Conservation (phyloP, 139 green algal genomes). For the Chlamydomonas applanata region DNA sequence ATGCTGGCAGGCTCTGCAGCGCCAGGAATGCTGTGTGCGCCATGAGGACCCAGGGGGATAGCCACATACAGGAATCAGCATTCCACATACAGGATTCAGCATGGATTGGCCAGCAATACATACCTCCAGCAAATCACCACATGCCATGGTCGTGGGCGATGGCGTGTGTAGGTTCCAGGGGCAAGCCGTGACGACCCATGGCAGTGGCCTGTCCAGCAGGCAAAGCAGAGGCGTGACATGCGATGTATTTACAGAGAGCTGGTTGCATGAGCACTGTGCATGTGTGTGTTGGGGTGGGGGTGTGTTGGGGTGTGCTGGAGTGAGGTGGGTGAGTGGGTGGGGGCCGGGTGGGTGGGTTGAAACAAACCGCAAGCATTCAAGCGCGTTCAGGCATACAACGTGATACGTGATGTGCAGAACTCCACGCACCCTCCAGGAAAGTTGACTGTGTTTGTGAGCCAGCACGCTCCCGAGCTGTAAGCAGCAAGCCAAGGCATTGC, state of each 20-base stretch:
- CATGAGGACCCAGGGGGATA: too few species aligned
- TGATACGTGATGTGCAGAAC: too few species aligned
- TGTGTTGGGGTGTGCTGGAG: neutral
- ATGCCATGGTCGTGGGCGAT: conserved; percentile 7
- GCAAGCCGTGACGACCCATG: neutral
- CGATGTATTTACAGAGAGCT: neutral
- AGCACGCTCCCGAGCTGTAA: neutral
- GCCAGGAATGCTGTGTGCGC: too few species aligned
- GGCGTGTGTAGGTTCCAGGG: conserved; percentile 7
- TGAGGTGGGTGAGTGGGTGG: neutral
- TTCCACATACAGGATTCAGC: too few species aligned
- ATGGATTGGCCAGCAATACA: too few species aligned
- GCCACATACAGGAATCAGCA: too few species aligned
- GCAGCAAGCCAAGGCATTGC: neutral
- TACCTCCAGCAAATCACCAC: conserved; percentile 2
- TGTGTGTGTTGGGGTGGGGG: neutral
- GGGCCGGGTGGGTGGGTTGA: neutral
- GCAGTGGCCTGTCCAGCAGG: neutral
- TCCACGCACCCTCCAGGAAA: too few species aligned
- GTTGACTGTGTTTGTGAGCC: too few species aligned
- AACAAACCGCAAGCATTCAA: neutral
- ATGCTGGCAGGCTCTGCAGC: too few species aligned
- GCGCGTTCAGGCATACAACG: neutral
- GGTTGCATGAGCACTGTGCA: neutral
- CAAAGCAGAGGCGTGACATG: neutral